These are phyloP conservation scores for Lojkania enalia DNA, from an alignment of 2,329 filamentous ascomycete genomes.

Conservation along the genomic window DNA sequence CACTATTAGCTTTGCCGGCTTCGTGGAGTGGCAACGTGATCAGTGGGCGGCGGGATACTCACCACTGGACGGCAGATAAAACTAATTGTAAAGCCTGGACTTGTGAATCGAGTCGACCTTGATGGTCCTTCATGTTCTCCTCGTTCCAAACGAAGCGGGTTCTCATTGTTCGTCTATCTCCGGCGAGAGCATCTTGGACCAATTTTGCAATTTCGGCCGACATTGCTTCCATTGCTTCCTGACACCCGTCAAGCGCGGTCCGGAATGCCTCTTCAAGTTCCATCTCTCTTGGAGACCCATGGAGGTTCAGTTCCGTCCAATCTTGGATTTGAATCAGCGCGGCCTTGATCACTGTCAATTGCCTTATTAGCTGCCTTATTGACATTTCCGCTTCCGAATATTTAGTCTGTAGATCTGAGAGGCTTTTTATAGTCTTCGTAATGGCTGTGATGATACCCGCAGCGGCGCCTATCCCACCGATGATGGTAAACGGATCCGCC, in stretches of 20 bases:
- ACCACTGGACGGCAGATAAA: conserved; percentile 47
- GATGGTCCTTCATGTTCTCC: conserved; percentile 39
- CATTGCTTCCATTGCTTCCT: conserved; percentile 25
- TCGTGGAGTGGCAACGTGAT: too few species aligned
- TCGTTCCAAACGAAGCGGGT: conserved; percentile 45
- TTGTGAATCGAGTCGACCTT: conserved; percentile 30
- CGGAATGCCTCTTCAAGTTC: conserved; percentile 17
- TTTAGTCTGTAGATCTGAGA: conserved; percentile 40
- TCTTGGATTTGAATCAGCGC: conserved; percentile 44
- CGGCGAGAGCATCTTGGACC: conserved; percentile 5
- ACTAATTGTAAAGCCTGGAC: conserved; percentile 44
- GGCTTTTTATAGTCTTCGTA: conserved; percentile 35
- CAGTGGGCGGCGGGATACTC: conserved; percentile 8
- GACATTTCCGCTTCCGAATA: conserved; percentile 45
- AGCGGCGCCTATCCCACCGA: conserved; percentile 40
- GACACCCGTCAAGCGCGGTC: conserved; percentile 18
- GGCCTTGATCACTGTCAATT: conserved; percentile 42
- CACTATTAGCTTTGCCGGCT: not conserved
- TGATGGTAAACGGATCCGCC: conserved; percentile 43
- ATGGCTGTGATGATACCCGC: conserved; percentile 42
- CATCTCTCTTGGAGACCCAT: conserved; percentile 13
- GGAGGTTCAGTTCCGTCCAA: conserved; percentile 34
- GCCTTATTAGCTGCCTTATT: conserved; percentile 41
- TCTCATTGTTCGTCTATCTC: conserved; percentile 23
- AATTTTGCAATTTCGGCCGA: conserved; percentile 25